A percentile compares a stretch with the other conserved stretches of the same genome.
These are phyloP conservation scores for Cyclostephanos invisitatus DNA, from an alignment of 108 stramenopile genomes.

Conservation along the genomic window DNA sequence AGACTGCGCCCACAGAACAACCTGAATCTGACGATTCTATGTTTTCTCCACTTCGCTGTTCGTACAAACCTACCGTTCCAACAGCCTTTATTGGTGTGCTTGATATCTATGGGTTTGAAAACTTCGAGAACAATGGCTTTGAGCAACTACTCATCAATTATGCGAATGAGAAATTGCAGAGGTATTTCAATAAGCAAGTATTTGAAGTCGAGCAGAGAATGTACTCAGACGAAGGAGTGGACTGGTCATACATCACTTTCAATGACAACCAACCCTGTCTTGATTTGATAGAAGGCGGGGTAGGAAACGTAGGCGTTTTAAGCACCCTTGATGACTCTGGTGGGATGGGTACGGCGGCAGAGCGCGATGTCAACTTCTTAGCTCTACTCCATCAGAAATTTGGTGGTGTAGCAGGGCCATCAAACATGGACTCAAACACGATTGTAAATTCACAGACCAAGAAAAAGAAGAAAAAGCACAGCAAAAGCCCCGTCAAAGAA, in stretches of 20 bases:
- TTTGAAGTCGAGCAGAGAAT: slow-evolving; percentile 95
- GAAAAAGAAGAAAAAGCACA: slow-evolving; percentile 56
- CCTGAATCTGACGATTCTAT: slow-evolving; percentile 36
- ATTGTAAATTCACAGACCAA: too few relatives aligned
- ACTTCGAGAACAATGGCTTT: slow-evolving; percentile 92
- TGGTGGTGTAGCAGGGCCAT: slow-evolving; percentile 53
- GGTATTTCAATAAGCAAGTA: slow-evolving; percentile 94
- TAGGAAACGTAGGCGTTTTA: slow-evolving; percentile 74
- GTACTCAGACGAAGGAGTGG: slow-evolving; percentile 93
- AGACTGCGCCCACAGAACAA: slow-evolving; percentile 11
- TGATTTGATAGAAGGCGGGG: slow-evolving; percentile 92
- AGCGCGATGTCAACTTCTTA: slow-evolving; percentile 90
- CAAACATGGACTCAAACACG: slow-evolving; percentile 13
- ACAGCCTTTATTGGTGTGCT: slow-evolving; percentile 87
- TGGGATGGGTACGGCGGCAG: slow-evolving; percentile 80
- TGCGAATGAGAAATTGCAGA: slow-evolving; percentile 92
- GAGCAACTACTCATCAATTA: slow-evolving; percentile 97
- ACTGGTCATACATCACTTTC: slow-evolving; percentile 96
- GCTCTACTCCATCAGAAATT: slow-evolving; percentile 83
- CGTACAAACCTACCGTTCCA: slow-evolving; percentile 31
- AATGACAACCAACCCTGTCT: slow-evolving; percentile 97
- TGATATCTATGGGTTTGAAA: slow-evolving; percentile 98
- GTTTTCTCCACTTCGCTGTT: slow-evolving; percentile 44
- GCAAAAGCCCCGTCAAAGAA: slow-evolving; percentile 24
- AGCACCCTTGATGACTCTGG: slow-evolving; percentile 90